Evolutionary conservation across 768 basidiomycete species (phyloP).

Genomic region (Tricholomella constricta): DNA sequence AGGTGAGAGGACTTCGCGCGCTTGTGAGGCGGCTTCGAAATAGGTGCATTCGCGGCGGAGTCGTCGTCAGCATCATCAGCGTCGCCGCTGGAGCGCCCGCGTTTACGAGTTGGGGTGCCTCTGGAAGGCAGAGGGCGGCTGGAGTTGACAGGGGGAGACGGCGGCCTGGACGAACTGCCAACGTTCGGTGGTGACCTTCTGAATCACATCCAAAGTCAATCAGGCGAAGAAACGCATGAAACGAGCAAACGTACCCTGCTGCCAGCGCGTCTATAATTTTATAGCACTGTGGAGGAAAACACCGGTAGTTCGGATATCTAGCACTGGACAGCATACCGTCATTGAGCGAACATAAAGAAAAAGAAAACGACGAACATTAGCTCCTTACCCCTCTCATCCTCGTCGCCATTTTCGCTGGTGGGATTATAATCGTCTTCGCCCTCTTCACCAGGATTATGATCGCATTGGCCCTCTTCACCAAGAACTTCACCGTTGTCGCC

Average conservation of each 20-base stretch:
- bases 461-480: not conserved
- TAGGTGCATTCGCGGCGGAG: no score
- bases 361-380: no score
- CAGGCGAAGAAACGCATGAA: not conserved
- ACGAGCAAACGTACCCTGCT: not conserved
- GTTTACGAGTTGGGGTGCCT: not conserved
- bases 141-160: not conserved
- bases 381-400: no score
- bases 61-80: no score
- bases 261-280: no score
- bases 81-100: not conserved
- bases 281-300: not conserved
- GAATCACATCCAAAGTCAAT: not conserved
- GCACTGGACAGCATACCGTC: no score
- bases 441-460: not conserved
- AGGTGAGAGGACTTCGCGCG: not conserved
- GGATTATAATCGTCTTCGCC: not conserved
- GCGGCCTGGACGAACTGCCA: not conserved
- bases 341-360: no score
- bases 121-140: not conserved
- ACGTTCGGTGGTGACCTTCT: not conserved
- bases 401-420: no score
- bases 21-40: not conserved
- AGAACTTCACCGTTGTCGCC: not conserved
- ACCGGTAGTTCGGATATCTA: not conserved